A percentile compares a stretch with the other conserved stretches of the same genome.
These are phyloP conservation scores for Geotrichum cucujoidarum DNA, from an alignment of 1,139 yeast species.

Conservation along the genomic window DNA sequence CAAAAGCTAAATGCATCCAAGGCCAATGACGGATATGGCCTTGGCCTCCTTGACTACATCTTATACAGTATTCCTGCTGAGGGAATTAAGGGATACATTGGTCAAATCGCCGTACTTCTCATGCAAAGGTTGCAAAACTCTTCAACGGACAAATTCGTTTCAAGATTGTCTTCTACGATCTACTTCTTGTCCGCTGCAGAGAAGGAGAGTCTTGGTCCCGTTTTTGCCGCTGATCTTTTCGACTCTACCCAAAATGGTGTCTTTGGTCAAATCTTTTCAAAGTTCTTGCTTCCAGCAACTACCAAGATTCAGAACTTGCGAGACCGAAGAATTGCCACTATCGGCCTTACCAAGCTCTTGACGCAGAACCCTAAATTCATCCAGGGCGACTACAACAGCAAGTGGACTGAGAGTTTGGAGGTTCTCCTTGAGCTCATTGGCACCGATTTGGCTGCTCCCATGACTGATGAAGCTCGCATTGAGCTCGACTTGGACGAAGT, in stretches of 20 bases:
- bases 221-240: constrained; percentile 51
- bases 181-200: constrained; percentile 56
- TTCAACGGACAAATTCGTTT: constrained; percentile 75
- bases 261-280: constrained; percentile 58
- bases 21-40: constrained; percentile 72
- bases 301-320: constrained; percentile 58
- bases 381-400: constrained; percentile 41
- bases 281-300: constrained; percentile 65
- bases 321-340: constrained; percentile 69
- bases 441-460: constrained; percentile 34
- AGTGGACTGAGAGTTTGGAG: constrained; percentile 50
- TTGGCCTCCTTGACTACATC: constrained; percentile 74
- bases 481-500: constrained; percentile 60
- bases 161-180: constrained; percentile 53
- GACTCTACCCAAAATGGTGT: constrained; percentile 59
- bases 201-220: constrained; percentile 41
- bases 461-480: constrained; percentile 35
- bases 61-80: constrained; percentile 52
- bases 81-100: constrained; percentile 51
- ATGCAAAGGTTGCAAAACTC: constrained; percentile 76
- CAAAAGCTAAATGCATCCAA: constrained; percentile 87
- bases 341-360: constrained; percentile 67
- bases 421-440: constrained; percentile 46
- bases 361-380: constrained; percentile 38
- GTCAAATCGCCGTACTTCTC: constrained; percentile 69